These are phyloP conservation scores for Fagus crenata DNA, from an alignment of 306 rosid species.

Conservation along the genomic window DNA sequence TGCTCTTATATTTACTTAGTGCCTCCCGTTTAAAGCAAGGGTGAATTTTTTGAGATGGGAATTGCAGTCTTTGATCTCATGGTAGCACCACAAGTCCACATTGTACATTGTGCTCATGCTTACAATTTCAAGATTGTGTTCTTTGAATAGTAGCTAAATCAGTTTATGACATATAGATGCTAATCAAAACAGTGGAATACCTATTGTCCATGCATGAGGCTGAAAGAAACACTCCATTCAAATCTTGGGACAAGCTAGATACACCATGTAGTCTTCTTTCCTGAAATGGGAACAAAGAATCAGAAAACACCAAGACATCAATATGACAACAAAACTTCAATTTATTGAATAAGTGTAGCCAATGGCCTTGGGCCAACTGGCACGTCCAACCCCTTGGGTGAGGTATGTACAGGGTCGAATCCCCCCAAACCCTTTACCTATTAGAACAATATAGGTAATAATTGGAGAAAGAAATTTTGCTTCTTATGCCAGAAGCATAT, in stretches of 20 bases:
- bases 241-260: constrained; percentile 96
- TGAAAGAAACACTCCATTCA: constrained; percentile 68
- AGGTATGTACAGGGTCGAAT: no score
- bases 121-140: background rate
- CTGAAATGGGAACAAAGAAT: constrained; percentile 46
- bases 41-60: background rate
- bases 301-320: constrained; percentile 12
- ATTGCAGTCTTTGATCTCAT: background rate
- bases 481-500: background rate
- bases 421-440: no score
- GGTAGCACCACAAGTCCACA: background rate
- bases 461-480: background rate
- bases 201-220: constrained; percentile 96
- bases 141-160: constrained; percentile 5
- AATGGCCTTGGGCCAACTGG: no score
- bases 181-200: constrained; percentile 38
- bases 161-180: background rate
- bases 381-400: no score
- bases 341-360: no score
- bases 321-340: constrained; percentile 5
- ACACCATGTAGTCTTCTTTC: constrained; percentile 75
- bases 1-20: background rate
- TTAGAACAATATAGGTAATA: background rate
- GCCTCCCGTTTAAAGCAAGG: constrained; percentile 1
- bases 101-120: background rate